Evolutionary conservation across 1,139 yeast species (phyloP).

Genomic region (Hyphopichia buzzinii): DNA sequence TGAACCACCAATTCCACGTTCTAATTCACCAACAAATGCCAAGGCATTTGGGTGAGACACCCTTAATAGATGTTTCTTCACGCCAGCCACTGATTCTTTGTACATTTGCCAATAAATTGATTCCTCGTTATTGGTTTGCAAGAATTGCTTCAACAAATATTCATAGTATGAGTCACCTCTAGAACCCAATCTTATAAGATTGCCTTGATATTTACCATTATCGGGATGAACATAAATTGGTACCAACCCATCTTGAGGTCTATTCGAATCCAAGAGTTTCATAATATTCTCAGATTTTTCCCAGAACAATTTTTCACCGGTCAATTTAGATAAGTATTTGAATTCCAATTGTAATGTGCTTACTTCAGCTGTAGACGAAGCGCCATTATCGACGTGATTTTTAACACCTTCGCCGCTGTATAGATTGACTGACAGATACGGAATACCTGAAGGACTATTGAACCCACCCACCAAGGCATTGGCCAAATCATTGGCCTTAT

Average conservation of each 20-base stretch:
- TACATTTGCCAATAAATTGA: conserved; percentile 70
- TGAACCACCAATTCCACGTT: conserved; percentile 58
- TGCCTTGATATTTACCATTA: conserved; percentile 66
- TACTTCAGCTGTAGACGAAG: conserved; percentile 84
- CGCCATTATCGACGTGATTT: conserved; percentile 63
- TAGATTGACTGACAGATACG: conserved; percentile 77
- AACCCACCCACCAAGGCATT: conserved; percentile 67
- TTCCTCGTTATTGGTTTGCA: conserved; percentile 69
- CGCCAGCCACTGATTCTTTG: conserved; percentile 71
- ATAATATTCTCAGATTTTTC: conserved; percentile 70
- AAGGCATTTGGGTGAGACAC: conserved; percentile 63
- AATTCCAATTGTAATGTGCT: conserved; percentile 87
- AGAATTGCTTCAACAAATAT: conserved; percentile 79
- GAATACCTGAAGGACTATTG: conserved; percentile 63
- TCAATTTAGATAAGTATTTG: conserved; percentile 74
- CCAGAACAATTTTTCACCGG: conserved; percentile 83
- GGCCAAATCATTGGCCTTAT: conserved; percentile 75
- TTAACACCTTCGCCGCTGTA: conserved; percentile 57
- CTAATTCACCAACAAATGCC: conserved; percentile 77
- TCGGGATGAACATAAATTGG: conserved; percentile 80
- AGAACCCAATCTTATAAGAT: conserved; percentile 74
- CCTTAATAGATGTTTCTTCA: conserved; percentile 58
- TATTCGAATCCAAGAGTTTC: conserved; percentile 55
- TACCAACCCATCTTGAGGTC: conserved; percentile 71
- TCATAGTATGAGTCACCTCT: conserved; percentile 95